Conservation (phyloP, 805 yeast genomes). For the Kuraishia piskuri region DNA sequence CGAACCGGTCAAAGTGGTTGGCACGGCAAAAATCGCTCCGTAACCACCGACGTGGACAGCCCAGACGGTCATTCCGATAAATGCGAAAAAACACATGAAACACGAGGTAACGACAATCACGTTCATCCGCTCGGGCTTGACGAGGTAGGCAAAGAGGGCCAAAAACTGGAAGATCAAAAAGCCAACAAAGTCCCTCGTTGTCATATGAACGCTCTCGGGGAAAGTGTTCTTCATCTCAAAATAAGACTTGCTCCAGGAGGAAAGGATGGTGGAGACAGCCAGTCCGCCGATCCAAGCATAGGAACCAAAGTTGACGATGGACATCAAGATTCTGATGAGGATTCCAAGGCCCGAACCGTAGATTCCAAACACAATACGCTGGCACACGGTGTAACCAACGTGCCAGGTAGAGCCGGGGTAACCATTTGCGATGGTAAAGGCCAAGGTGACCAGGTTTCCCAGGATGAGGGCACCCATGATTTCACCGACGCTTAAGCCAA, state of each 20-base stretch:
- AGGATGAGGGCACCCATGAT: constrained; percentile 35
- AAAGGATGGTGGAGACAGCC: constrained; percentile 27
- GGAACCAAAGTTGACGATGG: constrained; percentile 37
- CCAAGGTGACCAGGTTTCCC: constrained; percentile 36
- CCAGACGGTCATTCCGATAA: constrained; percentile 4
- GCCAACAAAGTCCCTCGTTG: constrained; percentile 32
- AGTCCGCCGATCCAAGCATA: constrained; percentile 40
- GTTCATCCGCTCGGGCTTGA: constrained; percentile 33
- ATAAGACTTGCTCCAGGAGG: constrained; percentile 29
- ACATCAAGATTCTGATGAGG: constrained; percentile 31
- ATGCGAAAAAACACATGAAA: background rate
- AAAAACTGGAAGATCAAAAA: constrained; percentile 36
- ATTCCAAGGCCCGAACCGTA: constrained; percentile 36
- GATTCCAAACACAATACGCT: constrained; percentile 37
- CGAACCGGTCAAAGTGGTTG: constrained; percentile 5
- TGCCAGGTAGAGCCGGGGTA: constrained; percentile 42
- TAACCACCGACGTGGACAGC: constrained; percentile 1
- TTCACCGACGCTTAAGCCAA: constrained; percentile 37
- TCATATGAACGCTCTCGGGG: constrained; percentile 28
- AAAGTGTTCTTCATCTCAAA: constrained; percentile 29
- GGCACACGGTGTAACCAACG: constrained; percentile 37
- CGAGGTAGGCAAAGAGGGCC: constrained; percentile 28
- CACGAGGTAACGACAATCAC: background rate
- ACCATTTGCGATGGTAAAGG: constrained; percentile 36
- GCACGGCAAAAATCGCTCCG: constrained; percentile 1